Conservation (phyloP, 1,284 basidiomycete genomes). For the Mycena sp. region DNA sequence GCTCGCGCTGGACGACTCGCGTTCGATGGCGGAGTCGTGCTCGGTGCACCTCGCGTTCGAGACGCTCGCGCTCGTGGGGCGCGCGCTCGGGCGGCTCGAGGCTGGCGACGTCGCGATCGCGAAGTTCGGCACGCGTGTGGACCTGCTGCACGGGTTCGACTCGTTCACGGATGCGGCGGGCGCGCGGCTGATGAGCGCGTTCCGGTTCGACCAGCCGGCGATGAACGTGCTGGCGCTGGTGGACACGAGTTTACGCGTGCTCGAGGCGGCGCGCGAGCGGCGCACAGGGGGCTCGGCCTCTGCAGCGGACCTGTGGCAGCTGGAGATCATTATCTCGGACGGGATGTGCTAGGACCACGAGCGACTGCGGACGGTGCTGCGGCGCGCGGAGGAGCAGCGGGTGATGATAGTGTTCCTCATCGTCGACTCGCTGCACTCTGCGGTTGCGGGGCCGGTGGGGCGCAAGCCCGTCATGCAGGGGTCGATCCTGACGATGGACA, state of each 20-base stretch:
- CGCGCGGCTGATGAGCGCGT: constrained; percentile 82
- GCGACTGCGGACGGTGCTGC: constrained; percentile 79
- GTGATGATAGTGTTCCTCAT: constrained; percentile 98
- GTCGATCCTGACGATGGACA: constrained; percentile 95
- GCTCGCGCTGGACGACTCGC: constrained; percentile 94
- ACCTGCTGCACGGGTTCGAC: constrained; percentile 90
- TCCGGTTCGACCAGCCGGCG: constrained; percentile 91
- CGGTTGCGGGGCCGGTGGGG: constrained; percentile 35
- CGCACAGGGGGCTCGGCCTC: constrained; percentile 66
- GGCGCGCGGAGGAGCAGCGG: constrained; percentile 89
- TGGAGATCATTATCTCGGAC: constrained; percentile 98
- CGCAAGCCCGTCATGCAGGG: constrained; percentile 50
- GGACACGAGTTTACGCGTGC: constrained; percentile 82
- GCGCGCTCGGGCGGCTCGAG: constrained; percentile 92
- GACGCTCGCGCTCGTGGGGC: constrained; percentile 92
- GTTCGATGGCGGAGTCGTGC: constrained; percentile 95
- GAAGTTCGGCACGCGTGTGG: constrained; percentile 89
- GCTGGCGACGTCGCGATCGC: constrained; percentile 95
- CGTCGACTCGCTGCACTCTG: constrained; percentile 84
- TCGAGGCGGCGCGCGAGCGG: constrained; percentile 80
- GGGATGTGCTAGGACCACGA: constrained; percentile 95
- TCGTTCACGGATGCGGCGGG: constrained; percentile 86
- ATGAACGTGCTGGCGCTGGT: constrained; percentile 92
- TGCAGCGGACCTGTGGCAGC: constrained; percentile 94
- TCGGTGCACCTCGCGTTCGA: constrained; percentile 96